Conservation (phyloP, 305 asterid species). For the Fraxinus angustifolia region DNA sequence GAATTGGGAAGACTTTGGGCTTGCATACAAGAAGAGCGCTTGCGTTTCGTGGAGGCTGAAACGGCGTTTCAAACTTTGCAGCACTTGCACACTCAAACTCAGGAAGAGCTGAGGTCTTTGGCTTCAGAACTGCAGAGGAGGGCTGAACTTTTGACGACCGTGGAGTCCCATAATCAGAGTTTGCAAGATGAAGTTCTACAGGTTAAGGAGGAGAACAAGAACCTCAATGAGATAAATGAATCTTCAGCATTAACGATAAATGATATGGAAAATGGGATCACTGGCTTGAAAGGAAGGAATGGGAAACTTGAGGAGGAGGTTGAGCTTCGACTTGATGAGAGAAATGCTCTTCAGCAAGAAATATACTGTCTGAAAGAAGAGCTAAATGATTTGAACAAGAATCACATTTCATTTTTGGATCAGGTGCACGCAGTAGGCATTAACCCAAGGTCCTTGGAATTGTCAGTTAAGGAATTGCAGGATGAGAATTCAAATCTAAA, state of each 20-base stretch:
- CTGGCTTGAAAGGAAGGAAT: constrained; percentile 53
- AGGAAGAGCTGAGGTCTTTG: constrained; percentile 74
- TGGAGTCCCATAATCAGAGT: constrained; percentile 54
- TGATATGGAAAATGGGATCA: constrained; percentile 66
- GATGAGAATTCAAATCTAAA: constrained; percentile 53
- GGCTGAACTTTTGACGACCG: constrained; percentile 50
- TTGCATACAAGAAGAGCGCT: constrained; percentile 81
- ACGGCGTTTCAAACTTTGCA: constrained; percentile 93
- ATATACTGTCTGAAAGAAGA: constrained; percentile 91
- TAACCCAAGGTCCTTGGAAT: constrained; percentile 52
- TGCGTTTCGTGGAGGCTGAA: constrained; percentile 93
- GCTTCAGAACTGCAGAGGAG: constrained; percentile 68
- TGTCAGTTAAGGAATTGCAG: constrained; percentile 65
- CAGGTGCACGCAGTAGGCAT: constrained; percentile 69
- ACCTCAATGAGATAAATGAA: constrained; percentile 53
- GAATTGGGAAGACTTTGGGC: constrained; percentile 82
- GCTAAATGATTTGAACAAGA: constrained; percentile 60
- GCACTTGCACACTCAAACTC: constrained; percentile 84
- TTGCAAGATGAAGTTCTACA: constrained; percentile 65
- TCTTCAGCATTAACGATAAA: constrained; percentile 64
- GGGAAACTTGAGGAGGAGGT: constrained; percentile 82
- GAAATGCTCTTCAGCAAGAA: constrained; percentile 96
- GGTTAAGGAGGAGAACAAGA: constrained; percentile 66
- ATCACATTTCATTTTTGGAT: constrained; percentile 52
- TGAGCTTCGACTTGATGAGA: constrained; percentile 77